phyloP scores from a whole-genome alignment of 345 rosid genomes.

The Gossypium herbaceum region DNA sequence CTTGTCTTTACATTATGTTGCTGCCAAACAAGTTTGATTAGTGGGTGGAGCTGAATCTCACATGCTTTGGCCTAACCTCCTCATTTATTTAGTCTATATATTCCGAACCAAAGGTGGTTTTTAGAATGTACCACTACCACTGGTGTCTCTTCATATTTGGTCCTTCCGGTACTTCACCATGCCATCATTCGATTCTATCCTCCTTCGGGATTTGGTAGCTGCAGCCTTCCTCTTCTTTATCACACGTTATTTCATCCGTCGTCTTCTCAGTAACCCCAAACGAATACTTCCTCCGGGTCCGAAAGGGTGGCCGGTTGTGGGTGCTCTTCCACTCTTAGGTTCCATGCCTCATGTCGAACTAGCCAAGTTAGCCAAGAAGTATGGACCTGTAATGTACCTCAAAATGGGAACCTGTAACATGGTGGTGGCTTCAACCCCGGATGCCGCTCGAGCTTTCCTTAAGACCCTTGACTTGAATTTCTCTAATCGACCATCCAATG shows the following conservation, averaged over 20 bases:
- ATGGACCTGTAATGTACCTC: slow-evolving; percentile 51
- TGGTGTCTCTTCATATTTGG: not conserved
- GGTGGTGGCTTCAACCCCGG: slow-evolving; percentile 58
- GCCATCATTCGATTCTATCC: slow-evolving; percentile 8
- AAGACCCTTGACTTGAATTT: slow-evolving; percentile 51
- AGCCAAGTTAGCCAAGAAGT: slow-evolving; percentile 45
- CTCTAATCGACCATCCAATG: slow-evolving; percentile 50
- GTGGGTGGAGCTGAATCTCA: not conserved
- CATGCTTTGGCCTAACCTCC: not conserved
- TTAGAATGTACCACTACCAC: not conserved
- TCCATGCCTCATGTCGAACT: slow-evolving; percentile 51
- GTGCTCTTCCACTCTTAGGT: slow-evolving; percentile 52
- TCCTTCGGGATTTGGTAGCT: slow-evolving; percentile 17
- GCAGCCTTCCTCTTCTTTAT: slow-evolving; percentile 28
- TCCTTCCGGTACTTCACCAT: not conserved
- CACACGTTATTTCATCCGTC: slow-evolving; percentile 23
- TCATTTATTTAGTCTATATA: not conserved
- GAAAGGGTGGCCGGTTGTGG: slow-evolving; percentile 53
- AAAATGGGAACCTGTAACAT: slow-evolving; percentile 47
- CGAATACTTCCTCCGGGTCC: slow-evolving; percentile 45
- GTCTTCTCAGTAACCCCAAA: not conserved
- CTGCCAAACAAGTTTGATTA: not conserved
- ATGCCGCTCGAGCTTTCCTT: slow-evolving; percentile 50
- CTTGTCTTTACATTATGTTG: too few relatives aligned
- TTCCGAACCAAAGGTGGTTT: not conserved